phyloP scores from a whole-genome alignment of 441 rosid genomes.

The Gossypium gossypioides region DNA sequence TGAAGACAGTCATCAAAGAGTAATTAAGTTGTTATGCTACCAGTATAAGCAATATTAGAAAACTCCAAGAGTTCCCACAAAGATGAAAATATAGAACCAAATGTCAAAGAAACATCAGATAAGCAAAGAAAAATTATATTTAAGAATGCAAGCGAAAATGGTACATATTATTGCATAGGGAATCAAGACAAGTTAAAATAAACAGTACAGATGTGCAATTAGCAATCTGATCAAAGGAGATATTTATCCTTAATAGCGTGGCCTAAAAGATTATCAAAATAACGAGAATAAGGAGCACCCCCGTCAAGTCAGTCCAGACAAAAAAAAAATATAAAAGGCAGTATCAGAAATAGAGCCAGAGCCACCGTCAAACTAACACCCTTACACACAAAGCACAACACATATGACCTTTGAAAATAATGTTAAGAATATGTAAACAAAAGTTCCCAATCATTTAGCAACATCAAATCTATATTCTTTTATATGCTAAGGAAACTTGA shows the following conservation, averaged over 20 bases:
- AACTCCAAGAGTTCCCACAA: not conserved
- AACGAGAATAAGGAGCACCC: not conserved
- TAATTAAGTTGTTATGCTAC: not conserved
- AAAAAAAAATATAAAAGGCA: not conserved
- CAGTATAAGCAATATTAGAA: not conserved
- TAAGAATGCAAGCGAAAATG: not conserved
- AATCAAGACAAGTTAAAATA: not conserved
- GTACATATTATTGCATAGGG: not conserved
- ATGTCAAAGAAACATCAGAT: not conserved
- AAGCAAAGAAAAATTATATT: not conserved
- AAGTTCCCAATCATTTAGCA: not conserved
- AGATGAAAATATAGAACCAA: not conserved
- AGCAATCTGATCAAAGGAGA: not conserved
- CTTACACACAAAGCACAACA: not conserved
- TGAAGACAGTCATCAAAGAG: not conserved
- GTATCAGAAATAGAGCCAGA: not conserved
- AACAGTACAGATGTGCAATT: not conserved
- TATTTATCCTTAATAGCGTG: not conserved
- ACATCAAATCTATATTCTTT: not conserved
- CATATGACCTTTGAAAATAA: not conserved
- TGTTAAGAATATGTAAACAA: not conserved
- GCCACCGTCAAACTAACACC: not conserved
- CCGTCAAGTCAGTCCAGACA: not conserved
- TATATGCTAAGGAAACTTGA: not conserved
- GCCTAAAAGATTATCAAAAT: not conserved